Evolutionary conservation across 371 early-diverging fungal species (phyloP), one percentile per base, ranked within the genome.

Genomic region (Chytridium lagenaria): DNA sequence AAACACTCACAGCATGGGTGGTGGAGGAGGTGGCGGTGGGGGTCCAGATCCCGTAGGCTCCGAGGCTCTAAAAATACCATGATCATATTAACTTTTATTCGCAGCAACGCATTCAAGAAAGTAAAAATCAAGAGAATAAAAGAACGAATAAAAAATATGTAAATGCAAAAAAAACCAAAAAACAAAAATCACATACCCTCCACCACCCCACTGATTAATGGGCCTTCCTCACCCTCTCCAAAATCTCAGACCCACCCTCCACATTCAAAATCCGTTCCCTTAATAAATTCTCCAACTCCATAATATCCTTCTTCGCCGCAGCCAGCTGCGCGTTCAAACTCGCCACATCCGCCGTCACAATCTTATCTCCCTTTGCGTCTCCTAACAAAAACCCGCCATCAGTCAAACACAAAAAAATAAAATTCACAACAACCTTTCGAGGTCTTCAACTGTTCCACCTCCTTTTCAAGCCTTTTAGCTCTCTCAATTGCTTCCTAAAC

Each of bases 401-500:
- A 44, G 44, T 44, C 7, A 44, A 12, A 7, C 12, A 19, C 12
- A 44, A 44, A 12, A 19, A 12, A 44, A 44, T 12, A 44, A 31
- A 69, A 30, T 69, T 22, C 28, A 70, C 34, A 15, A 0, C 12
- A 55, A n/a, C 61, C 23, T 57, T 12, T 16, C 19, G 19, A 44
- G 15, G 15, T 30, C 44, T 76, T 79, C 51, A 77, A 22, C 10
- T 22, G 23, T n/a, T 79, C 80, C 26, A 85, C 7, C 39, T 85
- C 85, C 61, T 82, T 85, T 59, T 83, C 83, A 5, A 84, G 71
- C 30, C 81, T 70, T 38, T 80, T 81, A 26, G 75, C 44, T 51
- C 78, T 81, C 22, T 84, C 86, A 0, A 78, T 50, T 57, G 79
- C 80, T 59, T 78, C 77, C 10, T 74, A 63, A 49, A 77, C 77